Percentiles rank a stretch among this genome's conserved stretches.
These are phyloP conservation scores for Boletellus ananas DNA, from an alignment of 768 basidiomycete species.

Conservation along the genomic window DNA sequence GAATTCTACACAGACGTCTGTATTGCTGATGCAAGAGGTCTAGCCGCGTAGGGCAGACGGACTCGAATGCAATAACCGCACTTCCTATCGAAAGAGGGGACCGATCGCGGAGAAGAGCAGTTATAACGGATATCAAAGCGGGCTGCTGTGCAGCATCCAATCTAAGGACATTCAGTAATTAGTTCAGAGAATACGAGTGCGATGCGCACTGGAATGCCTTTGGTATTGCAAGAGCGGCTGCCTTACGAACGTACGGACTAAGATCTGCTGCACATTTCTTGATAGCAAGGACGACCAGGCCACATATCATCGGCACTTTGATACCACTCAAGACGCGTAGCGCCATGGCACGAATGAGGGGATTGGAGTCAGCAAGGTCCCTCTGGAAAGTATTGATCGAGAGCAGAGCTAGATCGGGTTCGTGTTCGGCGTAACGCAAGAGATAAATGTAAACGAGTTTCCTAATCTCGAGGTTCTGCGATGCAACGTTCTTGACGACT, in stretches of 20 bases:
- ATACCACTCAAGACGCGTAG: slow-evolving; percentile 91
- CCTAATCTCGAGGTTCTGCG: slow-evolving; percentile 87
- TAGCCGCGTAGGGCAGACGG: slow-evolving; percentile 80
- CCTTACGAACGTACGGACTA: slow-evolving; percentile 93
- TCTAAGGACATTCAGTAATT: slow-evolving; percentile 38
- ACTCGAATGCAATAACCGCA: slow-evolving; percentile 79
- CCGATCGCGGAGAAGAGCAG: slow-evolving; percentile 61
- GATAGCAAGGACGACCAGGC: slow-evolving; percentile 81
- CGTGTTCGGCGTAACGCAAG: slow-evolving; percentile 85
- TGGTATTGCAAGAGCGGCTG: slow-evolving; percentile 84
- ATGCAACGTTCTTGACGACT: slow-evolving; percentile 96
- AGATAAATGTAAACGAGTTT: slow-evolving; percentile 99
- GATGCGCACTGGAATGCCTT: slow-evolving; percentile 71
- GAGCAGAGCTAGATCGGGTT: slow-evolving; percentile 91
- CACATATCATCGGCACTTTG: slow-evolving; percentile 82
- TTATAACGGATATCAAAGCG: slow-evolving; percentile 65
- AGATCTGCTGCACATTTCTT: slow-evolving; percentile 89
- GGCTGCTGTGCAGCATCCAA: slow-evolving; percentile 71
- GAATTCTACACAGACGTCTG: slow-evolving; percentile 73
- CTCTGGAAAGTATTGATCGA: slow-evolving; percentile 99
- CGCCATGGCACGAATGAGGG: slow-evolving; percentile 95
- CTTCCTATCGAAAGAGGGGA: slow-evolving; percentile 88
- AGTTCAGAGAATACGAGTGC: slow-evolving; percentile 7
- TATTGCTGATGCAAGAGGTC: slow-evolving; percentile 90
- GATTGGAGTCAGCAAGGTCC: slow-evolving; percentile 88